A percentile compares a stretch with the other conserved stretches of the same genome.
These are phyloP conservation scores for Acorus gramineus DNA, from an alignment of 106 monocot species.

Conservation along the genomic window DNA sequence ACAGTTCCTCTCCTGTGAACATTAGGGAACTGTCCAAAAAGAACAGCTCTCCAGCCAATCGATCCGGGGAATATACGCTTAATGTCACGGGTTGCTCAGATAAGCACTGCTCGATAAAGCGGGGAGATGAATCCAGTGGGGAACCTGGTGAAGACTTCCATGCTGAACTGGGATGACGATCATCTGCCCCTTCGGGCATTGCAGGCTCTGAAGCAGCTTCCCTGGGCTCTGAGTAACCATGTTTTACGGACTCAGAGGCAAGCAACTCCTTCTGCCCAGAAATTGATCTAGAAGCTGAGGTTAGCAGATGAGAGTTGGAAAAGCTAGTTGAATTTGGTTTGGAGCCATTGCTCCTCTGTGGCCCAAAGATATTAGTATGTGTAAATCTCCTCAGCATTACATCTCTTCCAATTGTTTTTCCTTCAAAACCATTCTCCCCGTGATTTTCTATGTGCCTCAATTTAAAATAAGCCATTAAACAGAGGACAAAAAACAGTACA, in stretches of 20 bases:
- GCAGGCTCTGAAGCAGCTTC: conserved; percentile 2
- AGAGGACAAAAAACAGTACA: conserved; percentile 55
- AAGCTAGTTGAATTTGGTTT: conserved; percentile 51
- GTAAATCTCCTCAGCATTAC: conserved; percentile 41
- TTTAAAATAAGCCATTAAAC: conserved; percentile 46
- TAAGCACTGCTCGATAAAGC: conserved; percentile 11
- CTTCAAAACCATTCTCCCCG: conserved; percentile 37
- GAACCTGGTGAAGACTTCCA: conserved; percentile 24
- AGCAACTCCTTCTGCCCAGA: conserved; percentile 43
- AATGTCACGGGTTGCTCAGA: conserved; percentile 32
- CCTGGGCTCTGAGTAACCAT: conserved; percentile 25
- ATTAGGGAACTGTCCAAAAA: conserved; percentile 58
- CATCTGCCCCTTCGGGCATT: conserved; percentile 8
- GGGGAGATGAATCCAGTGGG: conserved; percentile 24
- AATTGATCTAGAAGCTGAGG: conserved; percentile 39
- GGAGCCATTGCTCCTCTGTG: conserved; percentile 34
- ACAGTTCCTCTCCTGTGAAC: conserved; percentile 82
- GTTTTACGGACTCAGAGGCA: conserved; percentile 30
- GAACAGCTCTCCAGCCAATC: conserved; percentile 71
- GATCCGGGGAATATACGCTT: conserved; percentile 71
- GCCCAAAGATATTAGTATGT: conserved; percentile 26
- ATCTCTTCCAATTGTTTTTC: conserved; percentile 38
- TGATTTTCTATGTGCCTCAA: conserved; percentile 65
- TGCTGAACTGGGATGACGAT: conserved; percentile 4
- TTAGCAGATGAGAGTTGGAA: conserved; percentile 73